Evolutionary conservation across 768 basidiomycete species (phyloP), one percentile per base, ranked within the genome.

Genomic region (Multifurca ochricompacta): DNA sequence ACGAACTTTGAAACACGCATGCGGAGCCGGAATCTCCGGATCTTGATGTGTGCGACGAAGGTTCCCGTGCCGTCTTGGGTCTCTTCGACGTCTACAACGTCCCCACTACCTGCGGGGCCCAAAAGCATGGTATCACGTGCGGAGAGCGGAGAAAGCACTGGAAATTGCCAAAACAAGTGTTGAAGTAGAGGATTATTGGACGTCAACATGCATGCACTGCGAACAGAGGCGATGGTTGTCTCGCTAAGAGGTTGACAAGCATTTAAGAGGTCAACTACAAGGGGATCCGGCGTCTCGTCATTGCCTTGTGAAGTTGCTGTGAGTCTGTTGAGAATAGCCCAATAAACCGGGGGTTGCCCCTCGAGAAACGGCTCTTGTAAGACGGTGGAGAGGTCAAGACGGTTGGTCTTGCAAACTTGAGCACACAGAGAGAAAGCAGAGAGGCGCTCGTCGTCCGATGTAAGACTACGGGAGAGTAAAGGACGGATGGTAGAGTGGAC

Each of bases 341-440:
- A 88, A 63, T 87, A 87, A 3, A 88, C 60, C 0, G 84, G 80
- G 0, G 81, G 80, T 61, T 82, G 83, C 0, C 69, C 72, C 61
- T 86, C 86, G 27, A 87, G 78, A 5, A 71, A 77, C 25, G 67
- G 74, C 48, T 85, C 79, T 61, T 86, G 85, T 1, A 88, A 67
- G 9, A 87, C 62, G 0, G 70, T 55, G 0, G 80, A 73, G 37
- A 87, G 67, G 1, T 78, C 74, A 1, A 87, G 56, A 16, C 67
- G 68, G 35, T 79, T 71, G 0, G 71, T 62, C 11, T 65, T 59
- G 60, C 85, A 87, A 0, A 80, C 81, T 19, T 79, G 78, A 3
- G 74, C 72, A 61, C 86, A 88, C 58, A 77, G 79, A 39, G 76
- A 74, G 7, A 88, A 73, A 31, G 84, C 75, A 64, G 54, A 6